Evolutionary conservation across 2,329 filamentous ascomycete species (phyloP), one percentile per base, ranked within the genome.

Genomic region (Verruconis gallopava): DNA sequence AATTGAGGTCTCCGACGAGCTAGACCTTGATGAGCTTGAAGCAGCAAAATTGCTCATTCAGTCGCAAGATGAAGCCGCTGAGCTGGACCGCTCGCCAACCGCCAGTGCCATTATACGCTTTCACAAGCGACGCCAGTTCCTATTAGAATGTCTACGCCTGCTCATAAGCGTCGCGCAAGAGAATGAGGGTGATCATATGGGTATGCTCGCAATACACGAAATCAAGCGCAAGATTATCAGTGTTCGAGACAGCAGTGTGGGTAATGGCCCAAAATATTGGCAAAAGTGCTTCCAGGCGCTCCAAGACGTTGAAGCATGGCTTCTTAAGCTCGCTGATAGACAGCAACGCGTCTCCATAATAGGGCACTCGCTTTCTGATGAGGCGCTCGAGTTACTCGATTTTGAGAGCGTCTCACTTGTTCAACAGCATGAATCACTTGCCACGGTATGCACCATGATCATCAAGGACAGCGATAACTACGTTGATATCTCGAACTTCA

Each of bases 11-110:
- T 83, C 89, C 43, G 88, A 96, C 59, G 84, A 85, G 51, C 69
- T 95, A 47, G 79, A 94, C 53, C 69, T 98, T 40, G 88, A 98
- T 62, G 93, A 98, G 61, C 58, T 93, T 44, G 76, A 91, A 52
- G 81, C 89, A 14, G 83, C 85, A 6, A 72, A 73, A 50, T 73
- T 91, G 38, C 75, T 93, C 44, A 66, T 93, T 40, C 77, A 80
- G 43, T 78, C 83, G 14, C 74, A 84, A 55, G 72, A 77, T 28
- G 79, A 88, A 50, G 70, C 77, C 13, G 68, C 74, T 35, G 67
- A 74, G 13, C 68, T 86, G 4, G 85, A 85, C 46, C 76, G 84
- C 18, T 72, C 84, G 3, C 70, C 84, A 46, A 70, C 85, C 42
- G 79, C 88, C 57, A 81, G 81, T 51, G 82, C 82, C 46, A 75